Evolutionary conservation across 495 filamentous ascomycete genomes (phyloP).

Genomic region (Podospora pseudocomata): DNA sequence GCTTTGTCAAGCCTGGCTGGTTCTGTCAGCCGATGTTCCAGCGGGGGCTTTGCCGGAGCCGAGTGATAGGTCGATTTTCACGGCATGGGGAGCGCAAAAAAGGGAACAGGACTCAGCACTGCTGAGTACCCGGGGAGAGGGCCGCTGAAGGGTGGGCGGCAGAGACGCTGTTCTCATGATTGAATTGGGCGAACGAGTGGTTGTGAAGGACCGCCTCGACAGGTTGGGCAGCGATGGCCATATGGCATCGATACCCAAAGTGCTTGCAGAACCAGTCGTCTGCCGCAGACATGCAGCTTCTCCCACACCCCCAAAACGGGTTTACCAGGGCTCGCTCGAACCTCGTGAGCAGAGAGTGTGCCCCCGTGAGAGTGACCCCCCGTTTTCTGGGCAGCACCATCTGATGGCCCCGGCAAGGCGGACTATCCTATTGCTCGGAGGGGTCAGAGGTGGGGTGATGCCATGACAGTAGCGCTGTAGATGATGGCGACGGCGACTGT

Average conservation of each 20-base stretch:
- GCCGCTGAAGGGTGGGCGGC: slow-evolving; percentile 11
- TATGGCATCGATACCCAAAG: slow-evolving; percentile 36
- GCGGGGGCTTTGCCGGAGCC: slow-evolving; percentile 21
- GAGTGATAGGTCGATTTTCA: not conserved
- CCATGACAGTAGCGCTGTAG: slow-evolving; percentile 8
- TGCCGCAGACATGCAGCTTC: slow-evolving; percentile 27
- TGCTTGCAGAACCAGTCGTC: slow-evolving; percentile 27
- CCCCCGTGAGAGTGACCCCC: slow-evolving; percentile 20
- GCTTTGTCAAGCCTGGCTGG: slow-evolving; percentile 10
- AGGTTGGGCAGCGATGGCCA: slow-evolving; percentile 41
- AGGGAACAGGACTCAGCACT: slow-evolving; percentile 11
- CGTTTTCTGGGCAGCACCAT: slow-evolving; percentile 17
- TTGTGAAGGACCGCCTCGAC: slow-evolving; percentile 28
- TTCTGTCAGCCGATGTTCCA: slow-evolving; percentile 8
- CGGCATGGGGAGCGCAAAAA: slow-evolving; percentile 4
- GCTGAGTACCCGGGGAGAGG: slow-evolving; percentile 14
- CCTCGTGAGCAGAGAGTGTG: slow-evolving; percentile 24
- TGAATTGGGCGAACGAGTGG: slow-evolving; percentile 32
- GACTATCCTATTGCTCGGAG: slow-evolving; percentile 22
- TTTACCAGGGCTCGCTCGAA: slow-evolving; percentile 24
- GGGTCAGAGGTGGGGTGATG: slow-evolving; percentile 20
- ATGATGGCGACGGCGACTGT: slow-evolving; percentile 3
- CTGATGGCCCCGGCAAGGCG: slow-evolving; percentile 17
- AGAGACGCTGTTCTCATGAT: slow-evolving; percentile 22
- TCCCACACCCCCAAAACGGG: slow-evolving; percentile 28